Conservation (phyloP, 768 basidiomycete species). For the Boletus subcaerulescens region DNA sequence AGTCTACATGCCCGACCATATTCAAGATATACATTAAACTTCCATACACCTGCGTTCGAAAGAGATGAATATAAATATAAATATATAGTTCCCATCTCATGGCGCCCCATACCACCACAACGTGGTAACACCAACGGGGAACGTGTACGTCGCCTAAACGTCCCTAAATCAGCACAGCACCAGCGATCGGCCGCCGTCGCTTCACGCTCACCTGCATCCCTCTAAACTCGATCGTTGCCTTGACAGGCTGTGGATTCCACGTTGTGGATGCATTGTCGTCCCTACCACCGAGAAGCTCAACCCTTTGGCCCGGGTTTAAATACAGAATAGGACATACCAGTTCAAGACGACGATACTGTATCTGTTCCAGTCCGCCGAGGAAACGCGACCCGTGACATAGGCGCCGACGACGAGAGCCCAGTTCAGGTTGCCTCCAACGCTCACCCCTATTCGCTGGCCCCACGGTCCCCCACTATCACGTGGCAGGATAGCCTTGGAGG, state of each 20-base stretch:
- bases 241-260: slow-evolving; percentile 55
- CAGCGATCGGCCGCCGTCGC: not conserved
- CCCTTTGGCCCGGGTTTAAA: not conserved
- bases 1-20: too few species aligned
- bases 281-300: slow-evolving; percentile 25
- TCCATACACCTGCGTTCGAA: not conserved
- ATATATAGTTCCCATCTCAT: slow-evolving; percentile 1
- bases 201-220: slow-evolving; percentile 48
- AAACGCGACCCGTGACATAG: slow-evolving; percentile 56
- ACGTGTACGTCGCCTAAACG: slow-evolving; percentile 61
- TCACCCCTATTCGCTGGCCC: slow-evolving; percentile 64
- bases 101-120: slow-evolving; percentile 46
- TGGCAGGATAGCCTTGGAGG: slow-evolving; percentile 69
- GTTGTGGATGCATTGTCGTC: slow-evolving; percentile 46
- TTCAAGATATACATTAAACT: too few species aligned
- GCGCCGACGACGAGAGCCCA: slow-evolving; percentile 66
- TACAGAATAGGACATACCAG: slow-evolving; percentile 37
- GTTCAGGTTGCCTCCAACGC: slow-evolving; percentile 51
- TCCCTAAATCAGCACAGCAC: not conserved
- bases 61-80: not conserved
- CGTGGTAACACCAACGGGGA: slow-evolving; percentile 71
- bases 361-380: slow-evolving; percentile 53
- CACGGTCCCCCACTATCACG: slow-evolving; percentile 66
- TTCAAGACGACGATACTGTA: slow-evolving; percentile 77
- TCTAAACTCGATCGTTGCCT: slow-evolving; percentile 60